phyloP scores from a whole-genome alignment of 495 filamentous ascomycete species.

The Immersiella caudata region DNA sequence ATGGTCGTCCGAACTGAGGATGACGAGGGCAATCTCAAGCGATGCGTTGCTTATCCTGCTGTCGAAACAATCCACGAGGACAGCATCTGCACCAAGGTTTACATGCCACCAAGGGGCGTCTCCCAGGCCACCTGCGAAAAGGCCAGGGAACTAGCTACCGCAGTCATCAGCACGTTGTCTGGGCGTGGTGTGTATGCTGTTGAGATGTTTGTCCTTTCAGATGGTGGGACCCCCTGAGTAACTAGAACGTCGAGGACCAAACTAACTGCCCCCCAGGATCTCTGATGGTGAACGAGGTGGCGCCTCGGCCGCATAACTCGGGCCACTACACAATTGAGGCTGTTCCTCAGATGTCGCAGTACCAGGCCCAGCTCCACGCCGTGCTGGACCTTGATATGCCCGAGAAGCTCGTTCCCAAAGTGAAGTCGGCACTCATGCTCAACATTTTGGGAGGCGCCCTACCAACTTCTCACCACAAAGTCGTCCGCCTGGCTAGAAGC shows the following conservation, averaged over 20 bases:
- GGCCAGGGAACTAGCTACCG: slow-evolving; percentile 76
- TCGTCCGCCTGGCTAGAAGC: slow-evolving; percentile 66
- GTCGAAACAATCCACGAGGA: slow-evolving; percentile 96
- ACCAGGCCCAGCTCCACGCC: slow-evolving; percentile 83
- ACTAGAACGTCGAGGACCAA: not conserved
- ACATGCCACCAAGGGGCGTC: slow-evolving; percentile 79
- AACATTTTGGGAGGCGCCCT: slow-evolving; percentile 87
- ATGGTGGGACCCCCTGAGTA: slow-evolving; percentile 52
- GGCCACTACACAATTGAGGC: slow-evolving; percentile 98
- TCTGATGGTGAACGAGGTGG: slow-evolving; percentile 88
- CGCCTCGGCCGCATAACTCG: slow-evolving; percentile 94
- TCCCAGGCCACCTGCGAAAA: slow-evolving; percentile 58
- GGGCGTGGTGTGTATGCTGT: slow-evolving; percentile 95
- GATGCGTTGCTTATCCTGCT: slow-evolving; percentile 75
- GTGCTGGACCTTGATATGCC: slow-evolving; percentile 79
- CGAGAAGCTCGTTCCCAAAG: slow-evolving; percentile 60
- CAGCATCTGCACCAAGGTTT: slow-evolving; percentile 92
- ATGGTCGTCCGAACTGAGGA: slow-evolving; percentile 94
- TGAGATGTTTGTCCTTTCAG: slow-evolving; percentile 90
- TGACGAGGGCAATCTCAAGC: slow-evolving; percentile 51
- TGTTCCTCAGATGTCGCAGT: slow-evolving; percentile 82
- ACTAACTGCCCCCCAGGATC: slow-evolving; percentile 39
- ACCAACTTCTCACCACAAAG: slow-evolving; percentile 66
- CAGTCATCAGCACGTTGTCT: slow-evolving; percentile 76
- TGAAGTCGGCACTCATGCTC: slow-evolving; percentile 80